These are phyloP conservation scores for Schizochytrium sp. DNA, from an alignment of 108 stramenopile species.

Conservation along the genomic window DNA sequence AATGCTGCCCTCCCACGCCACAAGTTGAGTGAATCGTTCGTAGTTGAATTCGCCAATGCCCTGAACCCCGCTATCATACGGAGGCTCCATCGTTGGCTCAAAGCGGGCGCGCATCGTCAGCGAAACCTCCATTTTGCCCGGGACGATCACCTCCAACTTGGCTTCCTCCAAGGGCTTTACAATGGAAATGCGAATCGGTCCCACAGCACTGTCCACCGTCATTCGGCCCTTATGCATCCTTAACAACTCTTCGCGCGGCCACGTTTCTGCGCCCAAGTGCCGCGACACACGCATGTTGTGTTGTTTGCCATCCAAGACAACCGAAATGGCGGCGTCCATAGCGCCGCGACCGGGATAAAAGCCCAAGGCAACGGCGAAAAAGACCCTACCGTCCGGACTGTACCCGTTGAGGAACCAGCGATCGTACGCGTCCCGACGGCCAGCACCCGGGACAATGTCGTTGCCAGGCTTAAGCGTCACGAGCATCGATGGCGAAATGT, in stretches of 20 bases:
- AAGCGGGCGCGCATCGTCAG: background rate
- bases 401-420: constrained; percentile 16
- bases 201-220: background rate
- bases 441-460: background rate
- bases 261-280: background rate
- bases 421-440: background rate
- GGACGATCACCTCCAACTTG: background rate
- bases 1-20: background rate
- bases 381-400: background rate
- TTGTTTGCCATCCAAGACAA: background rate
- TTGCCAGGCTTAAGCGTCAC: background rate
- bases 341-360: background rate
- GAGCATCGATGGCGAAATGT: background rate
- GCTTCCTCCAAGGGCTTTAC: background rate
- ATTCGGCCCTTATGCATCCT: too few relatives aligned
- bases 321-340: background rate
- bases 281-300: background rate
- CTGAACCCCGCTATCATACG: background rate
- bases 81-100: background rate
- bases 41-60: background rate
- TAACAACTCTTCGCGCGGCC: too few relatives aligned
- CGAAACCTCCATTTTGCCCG: background rate
- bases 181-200: background rate
- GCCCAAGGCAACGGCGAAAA: background rate
- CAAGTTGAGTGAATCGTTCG: background rate